Base-by-base conservation (phyloP, 2,329 filamentous ascomycete species). In the Karstenula rhodostoma region DNA sequence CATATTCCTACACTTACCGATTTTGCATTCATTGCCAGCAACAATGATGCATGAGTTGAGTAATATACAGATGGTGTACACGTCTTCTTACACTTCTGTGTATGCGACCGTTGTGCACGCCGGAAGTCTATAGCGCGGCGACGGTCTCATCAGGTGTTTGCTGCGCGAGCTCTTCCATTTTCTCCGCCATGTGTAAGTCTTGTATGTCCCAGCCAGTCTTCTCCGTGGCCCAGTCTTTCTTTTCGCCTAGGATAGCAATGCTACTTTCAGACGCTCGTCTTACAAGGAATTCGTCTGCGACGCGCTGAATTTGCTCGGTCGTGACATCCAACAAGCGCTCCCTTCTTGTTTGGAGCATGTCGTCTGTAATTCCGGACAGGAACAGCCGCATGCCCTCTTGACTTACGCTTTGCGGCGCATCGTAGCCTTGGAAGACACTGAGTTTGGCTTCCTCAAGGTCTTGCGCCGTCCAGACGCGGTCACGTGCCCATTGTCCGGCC, bases 381-480 rank as follows among this genome's bases (percentile, higher is more conserved):
- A 99, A 99, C 56, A 89, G 85, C 46, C 87, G 85, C 88, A 96
- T 91, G 37, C 94, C 95, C 77, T 98, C 94, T 53, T 91, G 85
- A 75, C 91, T 95, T 23, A 98, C 93, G 42, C 91, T 90, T 68
- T 90, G 86, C 0, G 95, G 95, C 12, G 94, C 94, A 78, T 99
- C 95, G 10, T 97, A 87, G 37, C 87, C 84, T 78, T 99, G 94
- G 84, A 99, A 99, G 13, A 97, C 90, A 29, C 91, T 93, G 42
- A 99, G 87, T 81, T 99, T 99, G 64, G 95, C 95, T 77, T 99
- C 95, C 73, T 98, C 94, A 2, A 99, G 83, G 74, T 99, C 94
- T 40, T 90, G 88, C 25, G 90, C 88, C 1, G 88, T 89, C 93
- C 93, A 98, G 58, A 88, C 78, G 70, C 90, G 90, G 67, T 96